These are phyloP conservation scores for Triadica sebifera DNA, from an alignment of 345 rosid genomes.

Conservation along the genomic window DNA sequence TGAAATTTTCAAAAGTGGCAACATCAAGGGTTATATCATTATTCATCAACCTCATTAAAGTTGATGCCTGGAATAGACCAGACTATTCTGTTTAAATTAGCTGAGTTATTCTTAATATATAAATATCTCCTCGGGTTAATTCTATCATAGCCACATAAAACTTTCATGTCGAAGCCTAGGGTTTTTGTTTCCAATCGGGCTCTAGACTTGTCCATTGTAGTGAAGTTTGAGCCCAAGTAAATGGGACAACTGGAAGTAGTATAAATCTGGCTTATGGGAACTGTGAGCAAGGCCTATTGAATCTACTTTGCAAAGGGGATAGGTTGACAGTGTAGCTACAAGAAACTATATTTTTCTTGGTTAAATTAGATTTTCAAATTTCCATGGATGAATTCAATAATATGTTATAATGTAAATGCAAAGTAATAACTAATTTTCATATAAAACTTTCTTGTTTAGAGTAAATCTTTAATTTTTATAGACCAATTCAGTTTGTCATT, in stretches of 20 bases:
- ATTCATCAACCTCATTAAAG: neutral
- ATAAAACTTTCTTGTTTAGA: too few species aligned
- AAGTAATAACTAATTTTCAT: too few species aligned
- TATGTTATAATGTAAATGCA: too few species aligned
- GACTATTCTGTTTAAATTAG: neutral
- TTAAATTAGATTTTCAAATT: too few species aligned
- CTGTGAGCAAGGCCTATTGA: neutral
- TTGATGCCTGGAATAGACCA: neutral
- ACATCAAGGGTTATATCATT: slow-evolving; percentile 1
- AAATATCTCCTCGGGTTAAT: neutral
- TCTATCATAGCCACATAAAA: neutral
- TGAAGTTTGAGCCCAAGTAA: neutral
- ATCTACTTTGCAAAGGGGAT: neutral
- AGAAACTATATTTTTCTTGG: too few species aligned
- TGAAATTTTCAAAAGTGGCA: neutral
- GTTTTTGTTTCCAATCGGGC: neutral
- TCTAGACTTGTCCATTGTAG: neutral
- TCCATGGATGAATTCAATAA: too few species aligned
- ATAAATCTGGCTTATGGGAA: neutral
- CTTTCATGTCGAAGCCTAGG: neutral
- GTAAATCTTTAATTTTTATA: too few species aligned
- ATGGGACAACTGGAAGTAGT: neutral
- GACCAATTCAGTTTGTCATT: too few species aligned
- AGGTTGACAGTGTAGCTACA: too few species aligned
- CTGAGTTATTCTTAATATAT: neutral